Base-by-base conservation (phyloP, 495 filamentous ascomycete species). In the Penicillium daleae region DNA sequence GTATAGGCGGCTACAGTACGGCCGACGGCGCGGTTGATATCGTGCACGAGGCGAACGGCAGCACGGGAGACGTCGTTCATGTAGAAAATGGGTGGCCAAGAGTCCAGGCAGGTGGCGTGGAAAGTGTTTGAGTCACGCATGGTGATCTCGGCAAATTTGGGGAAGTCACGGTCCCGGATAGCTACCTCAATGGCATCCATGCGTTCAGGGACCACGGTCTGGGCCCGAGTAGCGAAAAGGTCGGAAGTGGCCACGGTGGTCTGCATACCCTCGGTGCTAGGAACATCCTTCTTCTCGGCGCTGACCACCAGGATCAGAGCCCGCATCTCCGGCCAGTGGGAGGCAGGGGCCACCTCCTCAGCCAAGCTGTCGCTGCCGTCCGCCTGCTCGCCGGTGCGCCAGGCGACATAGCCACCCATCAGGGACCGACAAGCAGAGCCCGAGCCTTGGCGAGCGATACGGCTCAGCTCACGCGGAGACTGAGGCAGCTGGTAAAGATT, bases 111-210 rank as follows among this genome's bases (percentile, higher is more conserved):
- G 32, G 89, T 91, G 17, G 95, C 92, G 73, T 99, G 95, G 87
- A 99, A 99, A 57, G 85, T 88, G 76, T 99, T 99, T 70, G 90
- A 93, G 71, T 99, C 95, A 68, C 87, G 88, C 93, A 97, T 98
- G 13, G 96, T 96, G 35, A 97, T 84, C 74, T 89, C 85, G 5
- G 88, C 95, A 71, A 98, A 99, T n/a, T 79, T 77, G 60, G 85
- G 86, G 77, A 99, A 99, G 77, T 99, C 90, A 50, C 83, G 82
- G 39, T 85, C 82, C 35, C 71, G 65, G 24, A 99, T 91, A 9
- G 96, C 94, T 49, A 82, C 80, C 75, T 92, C 89, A 90, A 99
- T 98, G 62, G 82, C 80, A n/a, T 75, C 72, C 93, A 98, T 98
- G 57, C 92, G 82, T 60, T 79, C 76, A 12, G 96, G 95, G 42